A percentile compares a stretch with the other conserved stretches of the same genome.
These are phyloP conservation scores for Blastobotrys attinorum DNA, from an alignment of 805 yeast species.

Conservation along the genomic window DNA sequence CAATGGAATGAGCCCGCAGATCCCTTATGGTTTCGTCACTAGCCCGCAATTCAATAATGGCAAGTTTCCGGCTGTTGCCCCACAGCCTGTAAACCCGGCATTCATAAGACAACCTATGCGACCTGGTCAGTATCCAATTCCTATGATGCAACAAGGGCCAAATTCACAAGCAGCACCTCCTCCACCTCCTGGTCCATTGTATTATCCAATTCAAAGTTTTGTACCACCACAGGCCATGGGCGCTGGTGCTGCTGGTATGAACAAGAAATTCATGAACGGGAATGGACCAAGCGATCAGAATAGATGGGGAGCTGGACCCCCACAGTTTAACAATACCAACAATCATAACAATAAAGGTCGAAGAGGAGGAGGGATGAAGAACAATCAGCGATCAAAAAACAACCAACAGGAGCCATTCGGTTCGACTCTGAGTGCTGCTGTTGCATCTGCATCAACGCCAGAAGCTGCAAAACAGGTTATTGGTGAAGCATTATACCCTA, in stretches of 20 bases:
- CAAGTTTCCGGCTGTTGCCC: not conserved
- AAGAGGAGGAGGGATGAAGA: too few relatives aligned
- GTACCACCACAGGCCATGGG: too few relatives aligned
- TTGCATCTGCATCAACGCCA: conserved; percentile 37
- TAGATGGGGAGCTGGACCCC: too few relatives aligned
- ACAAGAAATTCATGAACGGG: not conserved
- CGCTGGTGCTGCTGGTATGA: not conserved
- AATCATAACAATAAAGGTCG: conserved; percentile 1
- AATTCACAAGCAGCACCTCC: too few relatives aligned
- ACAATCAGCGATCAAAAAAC: conserved; percentile 8
- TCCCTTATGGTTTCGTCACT: too few relatives aligned
- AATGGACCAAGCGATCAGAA: too few relatives aligned
- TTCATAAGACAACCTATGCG: not conserved
- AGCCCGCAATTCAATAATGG: too few relatives aligned
- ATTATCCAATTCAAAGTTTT: too few relatives aligned
- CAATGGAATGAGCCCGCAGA: not conserved
- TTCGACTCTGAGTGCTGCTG: conserved; percentile 36
- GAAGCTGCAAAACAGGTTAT: conserved; percentile 32
- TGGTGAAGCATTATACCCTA: conserved; percentile 90
- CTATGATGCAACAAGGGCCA: not conserved
- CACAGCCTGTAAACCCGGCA: not conserved
- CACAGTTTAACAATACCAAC: conserved; percentile 3
- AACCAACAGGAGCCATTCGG: conserved; percentile 16
- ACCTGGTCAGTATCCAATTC: not conserved
- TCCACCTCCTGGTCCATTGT: too few relatives aligned